Evolutionary conservation across 2,329 filamentous ascomycete genomes (phyloP), one percentile per base, ranked within the genome.

Genomic region (Thelonectria discophora): DNA sequence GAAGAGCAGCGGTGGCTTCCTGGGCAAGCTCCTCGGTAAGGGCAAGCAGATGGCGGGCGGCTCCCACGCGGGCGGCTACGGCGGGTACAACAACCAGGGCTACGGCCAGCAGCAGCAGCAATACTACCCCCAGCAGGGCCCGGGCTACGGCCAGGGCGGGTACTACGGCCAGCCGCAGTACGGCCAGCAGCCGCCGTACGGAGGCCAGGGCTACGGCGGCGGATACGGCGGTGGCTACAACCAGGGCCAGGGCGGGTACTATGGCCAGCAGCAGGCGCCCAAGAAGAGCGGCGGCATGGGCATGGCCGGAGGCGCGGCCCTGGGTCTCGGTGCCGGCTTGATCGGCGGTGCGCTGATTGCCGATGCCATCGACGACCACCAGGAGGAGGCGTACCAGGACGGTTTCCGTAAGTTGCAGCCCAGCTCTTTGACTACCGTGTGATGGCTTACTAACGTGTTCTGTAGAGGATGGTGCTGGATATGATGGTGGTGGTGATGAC

Each of bases 301-400:
- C n/a, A 83, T 86, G 62, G 86, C 84, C 1, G 92, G 91, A 49
- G 92, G 89, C 53, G 87, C 89, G 9, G 91, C 91, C 20, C 80
- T 97, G 45, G 93, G 93, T 79, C 76, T 92, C 4, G 93, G 93
- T 68, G 93, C 90, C 65, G 93, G 93, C 76, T 73, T 97, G 73
- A 71, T 97, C 1, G 94, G 93, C 69, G 93, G 93, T 57, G 85
- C 87, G 64, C 64, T 97, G 70, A 77, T 97, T 32, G 89, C 84
- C 2, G 82, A 90, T 72, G 88, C 89, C 1, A 82, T 94, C 52
- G 79, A 90, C 58, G 86, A 89, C 63, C 74, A 84, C 48, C 77
- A 91, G 66, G 78, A 89, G 62, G 81, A 86, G 5, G 84, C 85
- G 30, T 89, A 84, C 58, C 69, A 78, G 42, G 76, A 83, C 0